Evolutionary conservation across 2,329 filamentous ascomycete genomes (phyloP).

Genomic region (Penicillium sp.): DNA sequence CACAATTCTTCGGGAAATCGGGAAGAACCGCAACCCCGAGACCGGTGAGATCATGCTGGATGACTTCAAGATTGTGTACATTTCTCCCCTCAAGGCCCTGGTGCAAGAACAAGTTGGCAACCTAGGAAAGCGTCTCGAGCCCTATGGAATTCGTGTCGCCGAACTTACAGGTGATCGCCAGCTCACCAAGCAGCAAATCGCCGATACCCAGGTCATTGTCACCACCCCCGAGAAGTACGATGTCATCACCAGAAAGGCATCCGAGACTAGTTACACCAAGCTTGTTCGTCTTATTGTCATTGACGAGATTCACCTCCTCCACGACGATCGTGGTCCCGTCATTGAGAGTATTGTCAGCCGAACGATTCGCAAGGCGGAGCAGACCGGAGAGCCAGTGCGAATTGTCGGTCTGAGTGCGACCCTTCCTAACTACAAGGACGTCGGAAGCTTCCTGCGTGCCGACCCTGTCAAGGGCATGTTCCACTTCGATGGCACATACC

Average conservation of each 20-base stretch:
- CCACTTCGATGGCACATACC: conserved; percentile 92
- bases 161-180: conserved; percentile 97
- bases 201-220: conserved; percentile 96
- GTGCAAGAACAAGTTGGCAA: conserved; percentile 99
- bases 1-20: conserved; percentile 91
- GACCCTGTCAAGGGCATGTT: conserved; percentile 84
- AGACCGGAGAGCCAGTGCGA: conserved; percentile 89
- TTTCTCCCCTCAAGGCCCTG: conserved; percentile 90
- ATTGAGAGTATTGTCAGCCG: conserved; percentile 95
- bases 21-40: conserved; percentile 84
- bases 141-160: conserved; percentile 89
- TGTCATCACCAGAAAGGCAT: conserved; percentile 96
- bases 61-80: conserved; percentile 97
- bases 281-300: conserved; percentile 96
- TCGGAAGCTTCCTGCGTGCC: conserved; percentile 90
- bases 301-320: conserved; percentile 95
- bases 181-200: conserved; percentile 97
- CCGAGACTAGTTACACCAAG: conserved; percentile 94
- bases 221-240: conserved; percentile 99
- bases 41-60: conserved; percentile 96
- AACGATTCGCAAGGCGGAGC: conserved; percentile 89
- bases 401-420: conserved; percentile 93
- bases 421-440: conserved; percentile 93
- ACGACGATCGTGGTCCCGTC: conserved; percentile 95
- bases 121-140: conserved; percentile 85